Percentiles rank a stretch among this genome's conserved stretches.
phyloP scores from a whole-genome alignment of 2,329 filamentous ascomycete genomes.

The Paecilomyces sp. region DNA sequence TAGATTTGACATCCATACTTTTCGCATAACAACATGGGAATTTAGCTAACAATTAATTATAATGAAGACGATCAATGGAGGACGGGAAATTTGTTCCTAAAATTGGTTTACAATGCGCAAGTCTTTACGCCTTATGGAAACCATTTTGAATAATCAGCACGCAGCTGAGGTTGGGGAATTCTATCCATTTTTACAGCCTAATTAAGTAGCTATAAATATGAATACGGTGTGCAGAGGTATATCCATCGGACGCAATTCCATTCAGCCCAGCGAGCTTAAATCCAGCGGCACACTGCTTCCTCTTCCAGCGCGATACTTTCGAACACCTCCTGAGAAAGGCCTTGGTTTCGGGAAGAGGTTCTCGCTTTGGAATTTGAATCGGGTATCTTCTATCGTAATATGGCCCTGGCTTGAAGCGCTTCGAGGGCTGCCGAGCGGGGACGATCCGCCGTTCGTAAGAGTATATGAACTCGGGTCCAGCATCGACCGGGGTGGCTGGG shows the following conservation, averaged over 20 bases:
- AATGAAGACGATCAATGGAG: neutral
- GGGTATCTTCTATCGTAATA: constrained; percentile 62
- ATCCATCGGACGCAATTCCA: constrained; percentile 9
- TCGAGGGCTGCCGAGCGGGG: constrained; percentile 17
- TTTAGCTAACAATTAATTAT: neutral
- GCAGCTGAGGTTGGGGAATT: neutral
- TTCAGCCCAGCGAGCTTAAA: constrained; percentile 44
- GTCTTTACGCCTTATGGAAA: too few species aligned
- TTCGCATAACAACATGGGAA: neutral
- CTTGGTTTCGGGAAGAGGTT: constrained; percentile 75
- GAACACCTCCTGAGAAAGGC: constrained; percentile 65
- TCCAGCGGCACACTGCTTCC: constrained; percentile 92
- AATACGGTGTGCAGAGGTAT: neutral
- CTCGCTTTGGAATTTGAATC: constrained; percentile 86
- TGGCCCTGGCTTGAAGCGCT: constrained; percentile 18
- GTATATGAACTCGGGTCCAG: constrained; percentile 73
- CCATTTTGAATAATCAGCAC: neutral
- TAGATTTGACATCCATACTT: neutral
- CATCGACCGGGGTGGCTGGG: constrained; percentile 48
- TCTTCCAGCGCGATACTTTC: constrained; percentile 80
- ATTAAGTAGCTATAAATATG: neutral
- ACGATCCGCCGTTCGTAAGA: constrained; percentile 53
- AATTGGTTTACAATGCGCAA: too few species aligned
- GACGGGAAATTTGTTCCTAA: too few species aligned
- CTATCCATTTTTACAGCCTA: neutral